These are phyloP conservation scores for Podaxis sp. DNA, from an alignment of 768 basidiomycete genomes.

Conservation along the genomic window DNA sequence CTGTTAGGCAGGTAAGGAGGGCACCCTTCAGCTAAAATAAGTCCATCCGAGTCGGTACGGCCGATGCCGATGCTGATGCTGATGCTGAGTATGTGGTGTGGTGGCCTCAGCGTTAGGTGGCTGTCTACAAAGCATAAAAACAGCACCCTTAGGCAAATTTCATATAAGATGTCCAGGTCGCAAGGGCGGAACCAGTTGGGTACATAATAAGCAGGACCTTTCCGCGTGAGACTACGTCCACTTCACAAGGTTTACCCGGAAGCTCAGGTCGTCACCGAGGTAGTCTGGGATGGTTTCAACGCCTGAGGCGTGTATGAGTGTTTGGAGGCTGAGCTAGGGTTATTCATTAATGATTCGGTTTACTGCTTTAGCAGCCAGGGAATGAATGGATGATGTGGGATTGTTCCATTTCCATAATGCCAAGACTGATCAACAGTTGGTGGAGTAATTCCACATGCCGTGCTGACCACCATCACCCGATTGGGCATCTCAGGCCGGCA, in stretches of 20 bases:
- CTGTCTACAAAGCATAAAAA: background rate
- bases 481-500: too few relatives aligned
- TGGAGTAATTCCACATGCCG: background rate
- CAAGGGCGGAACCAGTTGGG: background rate
- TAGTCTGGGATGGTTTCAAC: too few relatives aligned
- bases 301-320: too few relatives aligned
- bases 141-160: background rate
- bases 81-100: background rate
- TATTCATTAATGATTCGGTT: too few relatives aligned
- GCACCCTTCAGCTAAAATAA: background rate
- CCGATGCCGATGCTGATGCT: background rate
- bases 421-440: background rate
- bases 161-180: background rate
- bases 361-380: too few relatives aligned
- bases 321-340: too few relatives aligned
- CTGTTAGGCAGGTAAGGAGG: background rate
- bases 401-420: constrained; percentile 2
- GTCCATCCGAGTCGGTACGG: background rate
- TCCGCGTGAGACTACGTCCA: too few relatives aligned
- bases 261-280: too few relatives aligned
- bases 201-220: too few relatives aligned
- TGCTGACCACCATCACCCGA: background rate
- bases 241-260: too few relatives aligned
- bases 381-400: background rate
- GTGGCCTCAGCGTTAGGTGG: background rate